phyloP scores from a whole-genome alignment of 495 filamentous ascomycete species.

The Talaromyces adpressus region DNA sequence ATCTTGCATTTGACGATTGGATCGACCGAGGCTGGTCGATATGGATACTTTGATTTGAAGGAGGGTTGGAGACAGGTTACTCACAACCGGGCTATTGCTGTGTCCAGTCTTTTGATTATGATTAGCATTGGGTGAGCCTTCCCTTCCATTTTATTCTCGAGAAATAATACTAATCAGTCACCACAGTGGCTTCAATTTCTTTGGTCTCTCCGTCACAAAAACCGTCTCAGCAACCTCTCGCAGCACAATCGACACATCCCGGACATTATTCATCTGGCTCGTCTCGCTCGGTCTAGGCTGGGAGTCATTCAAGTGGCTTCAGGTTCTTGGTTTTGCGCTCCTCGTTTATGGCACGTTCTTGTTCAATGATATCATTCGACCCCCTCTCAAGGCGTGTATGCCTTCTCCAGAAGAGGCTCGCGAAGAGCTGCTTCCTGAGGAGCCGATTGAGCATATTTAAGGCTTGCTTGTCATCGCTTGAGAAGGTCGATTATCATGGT shows the following conservation, averaged over 20 bases:
- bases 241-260: constrained; percentile 94
- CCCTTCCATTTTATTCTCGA: neutral
- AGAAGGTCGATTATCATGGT: neutral
- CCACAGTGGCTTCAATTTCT: constrained; percentile 90
- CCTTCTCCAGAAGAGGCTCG: constrained; percentile 21
- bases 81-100: constrained; percentile 56
- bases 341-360: constrained; percentile 96
- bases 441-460: constrained; percentile 72
- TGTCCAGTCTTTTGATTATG: constrained; percentile 86
- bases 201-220: constrained; percentile 87
- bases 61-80: constrained; percentile 78
- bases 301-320: constrained; percentile 98
- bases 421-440: constrained; percentile 71
- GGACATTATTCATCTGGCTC: constrained; percentile 97
- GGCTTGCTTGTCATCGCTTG: neutral
- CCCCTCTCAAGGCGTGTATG: constrained; percentile 63
- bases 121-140: constrained; percentile 79
- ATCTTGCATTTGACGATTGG: constrained; percentile 73
- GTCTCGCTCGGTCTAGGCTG: constrained; percentile 88
- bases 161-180: neutral
- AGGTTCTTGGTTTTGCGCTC: constrained; percentile 79
- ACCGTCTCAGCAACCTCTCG: constrained; percentile 83
- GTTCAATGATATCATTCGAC: constrained; percentile 86
- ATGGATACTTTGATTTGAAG: constrained; percentile 83
- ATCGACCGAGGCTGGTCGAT: constrained; percentile 59